These are phyloP conservation scores for Fusarium circinatum DNA, from an alignment of 2,329 filamentous ascomycete species.

Conservation along the genomic window DNA sequence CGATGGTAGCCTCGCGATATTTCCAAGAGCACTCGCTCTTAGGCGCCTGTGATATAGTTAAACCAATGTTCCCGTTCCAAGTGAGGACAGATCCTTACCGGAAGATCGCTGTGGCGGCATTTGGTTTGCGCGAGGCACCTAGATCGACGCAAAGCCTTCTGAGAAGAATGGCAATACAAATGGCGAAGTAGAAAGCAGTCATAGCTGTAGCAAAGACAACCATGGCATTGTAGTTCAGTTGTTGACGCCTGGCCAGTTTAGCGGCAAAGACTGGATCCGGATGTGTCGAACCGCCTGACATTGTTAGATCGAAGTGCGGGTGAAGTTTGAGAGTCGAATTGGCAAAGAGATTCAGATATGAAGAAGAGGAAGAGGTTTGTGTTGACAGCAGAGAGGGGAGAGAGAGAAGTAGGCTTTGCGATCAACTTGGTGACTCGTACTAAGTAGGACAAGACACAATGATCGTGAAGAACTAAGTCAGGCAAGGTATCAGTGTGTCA, in stretches of 20 bases:
- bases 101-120: slow-evolving; percentile 12
- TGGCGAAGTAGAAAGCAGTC: slow-evolving; percentile 18
- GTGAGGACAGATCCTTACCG: slow-evolving; percentile 17
- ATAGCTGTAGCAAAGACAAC: slow-evolving; percentile 36
- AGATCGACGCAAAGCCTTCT: slow-evolving; percentile 19
- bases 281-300: slow-evolving; percentile 26
- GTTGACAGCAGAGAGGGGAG: background rate
- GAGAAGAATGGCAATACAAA: slow-evolving; percentile 23
- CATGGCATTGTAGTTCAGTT: slow-evolving; percentile 43
- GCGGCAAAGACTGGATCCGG: slow-evolving; percentile 31
- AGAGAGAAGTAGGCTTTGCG: slow-evolving; percentile 9
- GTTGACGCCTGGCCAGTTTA: slow-evolving; percentile 36
- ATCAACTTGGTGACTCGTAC: slow-evolving; percentile 20
- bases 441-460: slow-evolving; percentile 30
- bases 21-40: slow-evolving; percentile 44
- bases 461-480: slow-evolving; percentile 26
- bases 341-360: background rate
- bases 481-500: slow-evolving; percentile 23
- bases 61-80: background rate
- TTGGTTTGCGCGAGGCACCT: slow-evolving; percentile 22
- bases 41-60: slow-evolving; percentile 39
- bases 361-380: background rate
- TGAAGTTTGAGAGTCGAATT: background rate
- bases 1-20: slow-evolving; percentile 44
- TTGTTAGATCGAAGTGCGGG: slow-evolving; percentile 4